Evolutionary conservation across 2,329 filamentous ascomycete genomes (phyloP).

Genomic region (Metarhizium brunneum): DNA sequence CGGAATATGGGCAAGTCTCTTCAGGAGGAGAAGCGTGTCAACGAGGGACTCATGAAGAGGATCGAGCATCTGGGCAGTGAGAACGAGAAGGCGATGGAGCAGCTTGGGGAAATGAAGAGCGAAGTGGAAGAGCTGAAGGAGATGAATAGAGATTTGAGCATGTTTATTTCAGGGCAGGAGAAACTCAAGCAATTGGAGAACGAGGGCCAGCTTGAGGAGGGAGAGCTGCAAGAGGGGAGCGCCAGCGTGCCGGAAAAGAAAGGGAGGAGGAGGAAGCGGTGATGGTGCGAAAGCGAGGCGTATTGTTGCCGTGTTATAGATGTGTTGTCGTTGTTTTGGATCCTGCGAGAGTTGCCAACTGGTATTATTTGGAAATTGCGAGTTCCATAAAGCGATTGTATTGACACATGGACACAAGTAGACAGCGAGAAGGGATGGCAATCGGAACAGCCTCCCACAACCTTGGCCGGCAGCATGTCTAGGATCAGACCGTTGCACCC

Average conservation of each 20-base stretch:
- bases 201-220: slow-evolving; percentile 48
- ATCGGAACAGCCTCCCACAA: no score
- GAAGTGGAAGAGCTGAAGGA: slow-evolving; percentile 71
- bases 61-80: slow-evolving; percentile 66
- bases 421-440: no score
- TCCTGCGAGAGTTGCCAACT: no score
- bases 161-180: slow-evolving; percentile 79
- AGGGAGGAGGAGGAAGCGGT: slow-evolving; percentile 38
- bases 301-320: not conserved
- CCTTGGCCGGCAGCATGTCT: no score
- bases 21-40: slow-evolving; percentile 80
- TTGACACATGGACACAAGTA: no score
- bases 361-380: no score
- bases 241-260: slow-evolving; percentile 56
- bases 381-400: no score
- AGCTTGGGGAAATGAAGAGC: slow-evolving; percentile 45
- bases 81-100: slow-evolving; percentile 44
- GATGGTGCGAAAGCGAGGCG: not conserved
- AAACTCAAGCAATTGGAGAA: slow-evolving; percentile 65
- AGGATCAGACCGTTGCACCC: no score
- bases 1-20: slow-evolving; percentile 65
- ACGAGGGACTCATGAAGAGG: slow-evolving; percentile 70
- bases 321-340: no score
- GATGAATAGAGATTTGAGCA: slow-evolving; percentile 76
- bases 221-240: slow-evolving; percentile 67